A percentile compares a stretch with the other conserved stretches of the same genome.
Evolutionary conservation across 495 filamentous ascomycete genomes (phyloP).

Genomic region (Talaromyces adpressus): DNA sequence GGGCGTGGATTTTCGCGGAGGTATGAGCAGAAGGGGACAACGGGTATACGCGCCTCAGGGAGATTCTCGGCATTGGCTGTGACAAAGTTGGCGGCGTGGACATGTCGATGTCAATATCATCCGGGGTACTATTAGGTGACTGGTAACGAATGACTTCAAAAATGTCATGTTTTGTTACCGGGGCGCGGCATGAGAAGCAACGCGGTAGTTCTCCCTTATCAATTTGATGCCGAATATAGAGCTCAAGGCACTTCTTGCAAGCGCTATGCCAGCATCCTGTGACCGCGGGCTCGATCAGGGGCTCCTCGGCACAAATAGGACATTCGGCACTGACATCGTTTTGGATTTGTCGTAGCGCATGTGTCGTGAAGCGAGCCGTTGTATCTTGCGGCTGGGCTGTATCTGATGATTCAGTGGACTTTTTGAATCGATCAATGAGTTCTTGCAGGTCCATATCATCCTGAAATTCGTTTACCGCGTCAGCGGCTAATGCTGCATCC

Average conservation of each 20-base stretch:
- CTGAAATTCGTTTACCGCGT: constrained; percentile 69
- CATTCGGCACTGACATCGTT: constrained; percentile 84
- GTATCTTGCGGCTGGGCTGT: constrained; percentile 25
- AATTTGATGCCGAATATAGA: constrained; percentile 81
- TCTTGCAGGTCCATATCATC: constrained; percentile 95
- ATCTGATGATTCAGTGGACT: constrained; percentile 53
- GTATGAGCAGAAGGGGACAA: constrained; percentile 51
- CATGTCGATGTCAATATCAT: constrained; percentile 24
- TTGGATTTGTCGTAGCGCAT: constrained; percentile 84
- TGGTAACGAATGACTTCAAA: constrained; percentile 76
- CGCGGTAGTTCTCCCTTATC: constrained; percentile 65
- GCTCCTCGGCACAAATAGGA: constrained; percentile 89
- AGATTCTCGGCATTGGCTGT: constrained; percentile 54
- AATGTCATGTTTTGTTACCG: constrained; percentile 73
- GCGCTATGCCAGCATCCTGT: constrained; percentile 96
- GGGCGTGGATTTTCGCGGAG: constrained; percentile 78
- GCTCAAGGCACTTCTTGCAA: constrained; percentile 82
- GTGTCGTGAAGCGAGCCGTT: constrained; percentile 62
- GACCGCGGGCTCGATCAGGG: constrained; percentile 87
- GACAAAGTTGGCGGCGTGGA: constrained; percentile 25
- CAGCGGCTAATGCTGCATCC: constrained; percentile 70
- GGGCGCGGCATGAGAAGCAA: constrained; percentile 84
- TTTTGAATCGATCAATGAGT: constrained; percentile 75
- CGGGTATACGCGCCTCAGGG: constrained; percentile 69
- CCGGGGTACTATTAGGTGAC: constrained; percentile 18